phyloP scores from a whole-genome alignment of 768 basidiomycete genomes.

The Agaricus blazei region DNA sequence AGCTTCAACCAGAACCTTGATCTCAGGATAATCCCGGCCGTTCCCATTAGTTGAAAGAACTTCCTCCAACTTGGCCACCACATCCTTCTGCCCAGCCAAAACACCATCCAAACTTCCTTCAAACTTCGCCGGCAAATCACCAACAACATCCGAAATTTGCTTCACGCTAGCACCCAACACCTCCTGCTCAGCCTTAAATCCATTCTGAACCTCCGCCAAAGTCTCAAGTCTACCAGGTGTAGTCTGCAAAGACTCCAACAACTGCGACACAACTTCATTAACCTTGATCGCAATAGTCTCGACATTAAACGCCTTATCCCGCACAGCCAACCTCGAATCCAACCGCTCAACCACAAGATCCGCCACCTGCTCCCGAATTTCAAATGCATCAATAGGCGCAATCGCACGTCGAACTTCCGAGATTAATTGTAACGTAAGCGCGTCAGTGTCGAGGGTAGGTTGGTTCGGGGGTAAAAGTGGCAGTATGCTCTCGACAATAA shows the following conservation, averaged over 20 bases:
- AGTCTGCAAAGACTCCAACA: conserved; percentile 14
- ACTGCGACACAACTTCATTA: conserved; percentile 41
- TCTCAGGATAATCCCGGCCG: conserved; percentile 29
- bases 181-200: background rate
- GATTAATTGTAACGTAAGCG: conserved; percentile 54
- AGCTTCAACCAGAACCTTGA: conserved; percentile 46
- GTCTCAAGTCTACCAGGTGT: background rate
- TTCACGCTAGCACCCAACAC: conserved; percentile 2
- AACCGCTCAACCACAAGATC: conserved; percentile 85
- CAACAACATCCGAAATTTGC: conserved; percentile 1
- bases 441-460: conserved; percentile 45
- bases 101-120: conserved; percentile 1
- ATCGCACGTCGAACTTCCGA: conserved; percentile 68
- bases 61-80: conserved; percentile 34
- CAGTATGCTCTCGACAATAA: conserved; percentile 70
- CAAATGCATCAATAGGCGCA: conserved; percentile 75
- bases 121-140: background rate
- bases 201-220: background rate
- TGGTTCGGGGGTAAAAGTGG: conserved; percentile 54
- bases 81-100: conserved; percentile 4
- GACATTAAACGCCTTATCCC: conserved; percentile 65
- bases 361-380: conserved; percentile 86
- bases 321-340: conserved; percentile 72
- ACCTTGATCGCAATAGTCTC: conserved; percentile 55
- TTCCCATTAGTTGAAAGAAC: conserved; percentile 39